Percentiles rank a stretch among this genome's conserved stretches.
phyloP scores from a whole-genome alignment of 1,139 yeast genomes.

The Taphrina flavorubra region DNA sequence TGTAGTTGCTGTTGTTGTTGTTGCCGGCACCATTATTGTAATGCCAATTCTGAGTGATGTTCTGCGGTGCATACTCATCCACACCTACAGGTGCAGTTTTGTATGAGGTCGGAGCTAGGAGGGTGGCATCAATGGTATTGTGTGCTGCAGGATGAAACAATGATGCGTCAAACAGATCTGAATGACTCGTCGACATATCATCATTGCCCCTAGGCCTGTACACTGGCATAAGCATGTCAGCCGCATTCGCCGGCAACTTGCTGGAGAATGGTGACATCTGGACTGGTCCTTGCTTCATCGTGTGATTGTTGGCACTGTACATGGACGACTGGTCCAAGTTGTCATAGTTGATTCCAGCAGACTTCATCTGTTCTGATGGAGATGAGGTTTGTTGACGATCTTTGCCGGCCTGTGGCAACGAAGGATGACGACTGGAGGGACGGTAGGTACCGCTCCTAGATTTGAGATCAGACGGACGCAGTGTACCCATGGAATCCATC shows the following conservation, averaged over 20 bases:
- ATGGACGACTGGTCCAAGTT: conserved; percentile 6
- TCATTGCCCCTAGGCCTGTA: background rate
- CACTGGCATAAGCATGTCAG: conserved; percentile 27
- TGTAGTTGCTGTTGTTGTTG: background rate
- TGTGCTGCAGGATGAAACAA: conserved; percentile 14
- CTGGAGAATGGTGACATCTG: conserved; percentile 21
- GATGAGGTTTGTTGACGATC: background rate
- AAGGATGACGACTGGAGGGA: conserved; percentile 35
- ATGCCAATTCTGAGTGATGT: conserved; percentile 7
- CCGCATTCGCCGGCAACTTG: conserved; percentile 29
- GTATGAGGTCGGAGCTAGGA: conserved; percentile 9
- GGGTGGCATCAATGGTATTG: conserved; percentile 25
- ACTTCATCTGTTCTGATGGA: conserved; percentile 19
- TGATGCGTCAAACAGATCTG: conserved; percentile 6
- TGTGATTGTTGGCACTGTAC: background rate
- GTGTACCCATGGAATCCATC: conserved; percentile 28
- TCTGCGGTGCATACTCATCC: conserved; percentile 20
- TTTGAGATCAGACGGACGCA: conserved; percentile 29
- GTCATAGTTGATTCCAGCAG: conserved; percentile 26
- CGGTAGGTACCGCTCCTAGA: conserved; percentile 20
- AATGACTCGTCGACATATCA: background rate
- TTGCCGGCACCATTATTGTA: background rate
- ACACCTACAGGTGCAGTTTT: background rate
- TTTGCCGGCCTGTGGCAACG: conserved; percentile 26
- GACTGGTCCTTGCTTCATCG: background rate